phyloP scores from a whole-genome alignment of 2,329 filamentous ascomycete species.

The Epichloe glyceriae region DNA sequence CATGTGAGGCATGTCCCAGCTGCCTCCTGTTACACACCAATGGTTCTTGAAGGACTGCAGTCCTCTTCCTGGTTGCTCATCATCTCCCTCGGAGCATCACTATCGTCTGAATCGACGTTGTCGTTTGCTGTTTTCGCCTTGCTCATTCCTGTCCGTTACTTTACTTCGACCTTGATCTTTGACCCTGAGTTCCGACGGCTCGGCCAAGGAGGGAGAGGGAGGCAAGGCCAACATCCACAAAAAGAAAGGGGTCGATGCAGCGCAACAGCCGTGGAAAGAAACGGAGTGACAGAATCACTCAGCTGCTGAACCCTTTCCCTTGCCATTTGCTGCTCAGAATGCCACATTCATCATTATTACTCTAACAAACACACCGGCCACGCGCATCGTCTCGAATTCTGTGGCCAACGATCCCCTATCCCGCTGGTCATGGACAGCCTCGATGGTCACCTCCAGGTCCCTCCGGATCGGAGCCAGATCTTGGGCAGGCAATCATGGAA shows the following conservation, averaged over 20 bases:
- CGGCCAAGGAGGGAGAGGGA: no score
- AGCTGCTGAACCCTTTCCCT: background rate
- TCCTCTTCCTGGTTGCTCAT: background rate
- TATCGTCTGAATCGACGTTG: no score
- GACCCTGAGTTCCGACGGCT: no score
- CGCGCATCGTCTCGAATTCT: background rate
- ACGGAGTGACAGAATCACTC: background rate
- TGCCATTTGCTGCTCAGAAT: background rate
- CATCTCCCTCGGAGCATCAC: background rate
- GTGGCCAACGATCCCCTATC: constrained; percentile 1
- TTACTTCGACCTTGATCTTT: background rate
- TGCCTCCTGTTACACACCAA: background rate
- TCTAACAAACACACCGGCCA: background rate
- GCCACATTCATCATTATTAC: background rate
- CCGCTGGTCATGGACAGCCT: constrained; percentile 22
- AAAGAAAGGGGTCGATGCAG: constrained; percentile 1
- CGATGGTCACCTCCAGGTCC: constrained; percentile 35
- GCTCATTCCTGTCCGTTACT: background rate
- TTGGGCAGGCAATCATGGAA: constrained; percentile 40
- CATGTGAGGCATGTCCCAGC: no score
- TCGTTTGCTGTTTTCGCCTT: background rate
- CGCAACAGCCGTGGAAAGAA: background rate
- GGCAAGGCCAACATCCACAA: background rate
- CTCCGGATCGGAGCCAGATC: constrained; percentile 37
- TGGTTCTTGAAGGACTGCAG: background rate